phyloP scores from a whole-genome alignment of 1,284 basidiomycete genomes.

The Fomitopsis pinicola region DNA sequence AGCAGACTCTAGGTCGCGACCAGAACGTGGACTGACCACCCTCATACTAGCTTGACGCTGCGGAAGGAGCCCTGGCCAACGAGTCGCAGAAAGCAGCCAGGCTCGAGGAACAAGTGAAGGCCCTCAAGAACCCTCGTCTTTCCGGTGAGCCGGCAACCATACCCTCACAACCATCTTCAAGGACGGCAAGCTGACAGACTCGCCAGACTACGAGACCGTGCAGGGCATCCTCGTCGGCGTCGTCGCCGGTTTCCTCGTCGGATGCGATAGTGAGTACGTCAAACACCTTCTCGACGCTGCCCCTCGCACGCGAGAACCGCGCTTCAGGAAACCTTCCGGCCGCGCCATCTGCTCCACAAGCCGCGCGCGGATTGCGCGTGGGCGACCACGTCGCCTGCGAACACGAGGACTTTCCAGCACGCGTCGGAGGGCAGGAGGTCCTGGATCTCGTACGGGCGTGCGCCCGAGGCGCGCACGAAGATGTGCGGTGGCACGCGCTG shows the following conservation, averaged over 20 bases:
- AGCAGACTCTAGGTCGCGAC: too few species aligned
- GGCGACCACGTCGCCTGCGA: constrained; percentile 47
- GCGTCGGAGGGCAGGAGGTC: constrained; percentile 64
- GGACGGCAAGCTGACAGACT: too few species aligned
- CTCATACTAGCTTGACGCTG: neutral
- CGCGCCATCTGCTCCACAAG: constrained; percentile 40
- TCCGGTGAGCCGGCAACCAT: too few species aligned
- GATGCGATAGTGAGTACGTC: constrained; percentile 51
- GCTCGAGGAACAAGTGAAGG: neutral
- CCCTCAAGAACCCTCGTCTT: too few species aligned
- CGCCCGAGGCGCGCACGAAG: constrained; percentile 62
- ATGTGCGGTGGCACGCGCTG: constrained; percentile 55
- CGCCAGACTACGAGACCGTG: too few species aligned
- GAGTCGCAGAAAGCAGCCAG: neutral
- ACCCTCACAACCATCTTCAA: too few species aligned
- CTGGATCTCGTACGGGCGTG: constrained; percentile 61
- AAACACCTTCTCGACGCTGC: constrained; percentile 30
- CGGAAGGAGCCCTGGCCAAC: neutral
- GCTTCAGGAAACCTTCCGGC: constrained; percentile 6
- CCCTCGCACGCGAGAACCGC: constrained; percentile 4
- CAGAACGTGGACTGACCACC: neutral
- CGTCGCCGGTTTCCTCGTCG: too few species aligned
- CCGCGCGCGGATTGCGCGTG: constrained; percentile 32
- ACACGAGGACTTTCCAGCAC: constrained; percentile 70
- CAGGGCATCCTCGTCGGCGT: too few species aligned